Base-by-base conservation (phyloP, 2,329 filamentous ascomycete species). In the Aspergillus sp. region DNA sequence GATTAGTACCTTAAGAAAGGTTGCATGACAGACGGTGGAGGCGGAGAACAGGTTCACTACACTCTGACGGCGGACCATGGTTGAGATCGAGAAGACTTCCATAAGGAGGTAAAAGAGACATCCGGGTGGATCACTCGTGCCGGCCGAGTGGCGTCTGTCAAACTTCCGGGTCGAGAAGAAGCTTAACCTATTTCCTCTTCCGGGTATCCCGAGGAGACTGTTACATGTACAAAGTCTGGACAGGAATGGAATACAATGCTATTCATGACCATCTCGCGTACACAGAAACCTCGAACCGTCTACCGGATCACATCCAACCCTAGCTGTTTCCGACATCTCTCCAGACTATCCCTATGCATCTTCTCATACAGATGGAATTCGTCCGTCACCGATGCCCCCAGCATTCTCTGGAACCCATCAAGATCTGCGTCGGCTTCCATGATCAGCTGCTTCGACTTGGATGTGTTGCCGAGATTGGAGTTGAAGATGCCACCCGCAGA, bases 401-500 rank as follows among this genome's bases (percentile, higher is more conserved):
- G 42, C 47, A 50, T 54, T 7, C 53, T 57, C 22, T 66, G 62
- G 13, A 67, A 66, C 2, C 59, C 62, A 53, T 65, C 61, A 1
- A 65, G 47, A 30, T 66, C 63, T 13, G 63, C 54, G 30, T 63
- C 63, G 1, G 64, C 61, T 4, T 55, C 57, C 57, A 59, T 59
- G 16, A 65, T 60, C 9, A 65, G 47, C 45, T 60, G 56, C 26
- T 59, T 60, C 8, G 65, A 58, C 22, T 55, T 47, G 2, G 59
- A 61, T 1, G 47, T 45, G 8, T 44, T 56, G 2, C 59, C 58
- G 1, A 78, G 58, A 17, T 78, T 79, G 0, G 76, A 78, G 36
- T 72, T 72, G 54, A 80, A 79, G 36, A 82, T 82, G 0, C 79
- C 79, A 0, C 77, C 79, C 0, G 79, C 79, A 1, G 77, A 80